phyloP scores from a whole-genome alignment of 495 filamentous ascomycete species.

The Penicillium alfredii region DNA sequence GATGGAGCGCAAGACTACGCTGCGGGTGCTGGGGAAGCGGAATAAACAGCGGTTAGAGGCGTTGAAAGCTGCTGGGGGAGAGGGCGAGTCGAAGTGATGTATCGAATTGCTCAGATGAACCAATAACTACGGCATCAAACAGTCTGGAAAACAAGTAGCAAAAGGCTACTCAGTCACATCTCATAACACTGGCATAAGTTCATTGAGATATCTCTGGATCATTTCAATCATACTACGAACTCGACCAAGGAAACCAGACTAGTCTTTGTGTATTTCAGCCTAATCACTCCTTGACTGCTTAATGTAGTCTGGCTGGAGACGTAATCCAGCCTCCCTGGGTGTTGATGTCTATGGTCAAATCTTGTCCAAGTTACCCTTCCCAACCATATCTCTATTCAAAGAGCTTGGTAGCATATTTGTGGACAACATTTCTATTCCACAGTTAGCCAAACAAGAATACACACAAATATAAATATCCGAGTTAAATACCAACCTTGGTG shows the following conservation, averaged over 20 bases:
- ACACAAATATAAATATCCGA: not conserved
- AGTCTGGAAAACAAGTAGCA: too few species aligned
- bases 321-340: too few species aligned
- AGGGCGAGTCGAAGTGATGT: slow-evolving; percentile 4
- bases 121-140: not conserved
- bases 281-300: too few species aligned
- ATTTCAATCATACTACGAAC: too few species aligned
- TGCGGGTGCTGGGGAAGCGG: slow-evolving; percentile 56
- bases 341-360: not conserved
- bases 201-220: too few species aligned
- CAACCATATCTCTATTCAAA: slow-evolving; percentile 10
- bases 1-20: slow-evolving; percentile 53
- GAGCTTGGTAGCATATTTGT: slow-evolving; percentile 17
- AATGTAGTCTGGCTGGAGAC: too few species aligned
- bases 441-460: slow-evolving; percentile 13
- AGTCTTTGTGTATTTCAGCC: too few species aligned
- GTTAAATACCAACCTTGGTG: slow-evolving; percentile 47
- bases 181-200: too few species aligned
- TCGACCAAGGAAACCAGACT: too few species aligned
- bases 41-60: slow-evolving; percentile 56
- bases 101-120: too few species aligned
- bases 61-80: slow-evolving; percentile 35
- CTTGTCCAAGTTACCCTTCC: not conserved
- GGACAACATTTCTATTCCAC: slow-evolving; percentile 17
- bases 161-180: too few species aligned